Conservation (phyloP, 257 asterid species). For the Orobanche coerulescens region DNA sequence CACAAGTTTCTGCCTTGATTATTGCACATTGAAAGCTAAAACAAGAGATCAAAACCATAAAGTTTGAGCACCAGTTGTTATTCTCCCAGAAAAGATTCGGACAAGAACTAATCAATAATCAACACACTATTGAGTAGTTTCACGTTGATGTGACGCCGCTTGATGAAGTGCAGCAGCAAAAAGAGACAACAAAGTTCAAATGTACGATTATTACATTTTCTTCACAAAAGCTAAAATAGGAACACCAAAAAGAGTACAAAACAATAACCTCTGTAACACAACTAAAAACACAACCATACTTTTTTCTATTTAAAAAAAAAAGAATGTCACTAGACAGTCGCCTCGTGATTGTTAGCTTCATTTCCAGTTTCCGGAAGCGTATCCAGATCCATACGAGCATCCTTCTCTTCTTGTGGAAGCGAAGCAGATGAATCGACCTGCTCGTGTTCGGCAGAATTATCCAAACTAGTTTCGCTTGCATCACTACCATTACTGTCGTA, state of each 20-base stretch:
- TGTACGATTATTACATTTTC: conserved; percentile 26
- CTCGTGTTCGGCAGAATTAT: conserved; percentile 25
- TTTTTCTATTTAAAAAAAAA: too few species aligned
- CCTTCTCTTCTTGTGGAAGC: conserved; percentile 54
- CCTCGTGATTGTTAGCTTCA: conserved; percentile 35
- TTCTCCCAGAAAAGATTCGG: neutral
- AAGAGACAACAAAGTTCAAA: conserved; percentile 13
- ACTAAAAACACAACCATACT: too few species aligned
- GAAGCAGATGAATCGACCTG: conserved; percentile 37
- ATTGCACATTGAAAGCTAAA: too few species aligned
- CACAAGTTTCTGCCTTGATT: too few species aligned
- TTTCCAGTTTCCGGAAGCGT: conserved; percentile 60
- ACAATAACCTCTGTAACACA: conserved; percentile 6
- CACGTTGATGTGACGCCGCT: conserved; percentile 13
- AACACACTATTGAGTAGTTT: neutral
- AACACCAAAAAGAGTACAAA: conserved; percentile 22
- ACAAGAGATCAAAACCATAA: too few species aligned
- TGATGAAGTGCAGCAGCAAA: conserved; percentile 12
- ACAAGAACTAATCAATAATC: conserved; percentile 2
- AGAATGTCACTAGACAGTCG: conserved; percentile 42
- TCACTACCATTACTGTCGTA: conserved; percentile 43
- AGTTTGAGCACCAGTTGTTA: neutral
- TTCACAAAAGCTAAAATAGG: conserved; percentile 12
- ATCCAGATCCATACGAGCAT: conserved; percentile 51
- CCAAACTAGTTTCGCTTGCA: conserved; percentile 30